Base-by-base conservation (phyloP, 2,329 filamentous ascomycete genomes). In the Neopestalotiopsis sp. region DNA sequence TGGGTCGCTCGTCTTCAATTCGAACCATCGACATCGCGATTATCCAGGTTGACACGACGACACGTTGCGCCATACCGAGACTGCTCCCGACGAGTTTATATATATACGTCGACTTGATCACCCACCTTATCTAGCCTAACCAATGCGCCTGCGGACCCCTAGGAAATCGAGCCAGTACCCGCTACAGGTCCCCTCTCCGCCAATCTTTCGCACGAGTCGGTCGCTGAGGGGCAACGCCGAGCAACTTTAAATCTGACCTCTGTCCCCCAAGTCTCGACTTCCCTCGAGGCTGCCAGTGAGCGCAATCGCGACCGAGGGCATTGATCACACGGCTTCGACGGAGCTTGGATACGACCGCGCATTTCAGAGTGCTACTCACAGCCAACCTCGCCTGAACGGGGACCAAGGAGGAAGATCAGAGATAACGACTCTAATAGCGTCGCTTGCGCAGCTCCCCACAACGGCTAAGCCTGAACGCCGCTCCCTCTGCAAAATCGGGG, bases 101-200 rank as follows among this genome's bases (percentile, higher is more conserved):
- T 53, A 53, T 45, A 45, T 20, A 20, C 17, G n/a, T 53, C n/a
- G n/a, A n/a, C 45, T 17, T 53, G 10, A 38, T 38, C 34, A 38
- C 34, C 34, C 10, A 10, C 24, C 24, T 28, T 28, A 28, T 28
- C 24, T 28, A 28, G 24, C 10, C 34, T 38, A 7, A 53, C 45
- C 45, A 53, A 53, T 53, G 45, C 45, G 45, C 45, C 6, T 53
- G 45, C 45, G 45, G 45, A 53, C 45, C 45, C 45, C 45, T 53
- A 53, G 9, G 7, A 53, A 53, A 20, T 38, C 10, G 34, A 38
- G 12, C 24, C 24, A 20, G 57, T 30, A 59, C 30, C 57, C 24
- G 59, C 59, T 61, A 34, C 59, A 38, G 34, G 28, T 40, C 59
- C 59, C 59, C 30, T 61, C 59, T 61, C 59, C 59, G 59, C 59